Percentiles rank a stretch among this genome's conserved stretches.
Evolutionary conservation across 1,284 basidiomycete species (phyloP).

Genomic region (Puccinia brachypodii): DNA sequence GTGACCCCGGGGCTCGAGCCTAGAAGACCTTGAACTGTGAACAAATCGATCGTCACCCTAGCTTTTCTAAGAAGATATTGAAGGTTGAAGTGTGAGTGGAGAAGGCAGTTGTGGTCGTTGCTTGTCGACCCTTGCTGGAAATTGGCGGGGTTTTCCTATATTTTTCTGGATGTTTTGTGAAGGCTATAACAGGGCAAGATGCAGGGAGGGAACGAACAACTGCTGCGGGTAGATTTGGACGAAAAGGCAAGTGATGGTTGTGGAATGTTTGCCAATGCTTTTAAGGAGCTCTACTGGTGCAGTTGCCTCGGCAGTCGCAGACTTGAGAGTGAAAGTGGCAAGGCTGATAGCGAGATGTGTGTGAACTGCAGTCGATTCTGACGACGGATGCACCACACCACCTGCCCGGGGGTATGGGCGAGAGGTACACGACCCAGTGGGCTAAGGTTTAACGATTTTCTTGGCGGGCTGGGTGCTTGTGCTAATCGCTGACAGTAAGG

Average conservation of each 20-base stretch:
- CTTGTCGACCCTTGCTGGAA: background rate
- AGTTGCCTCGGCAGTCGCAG: background rate
- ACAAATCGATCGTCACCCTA: background rate
- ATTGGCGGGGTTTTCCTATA: background rate
- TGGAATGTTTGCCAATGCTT: background rate
- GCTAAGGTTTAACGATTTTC: slow-evolving; percentile 1
- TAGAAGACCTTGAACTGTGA: background rate
- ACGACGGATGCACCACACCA: slow-evolving; percentile 23
- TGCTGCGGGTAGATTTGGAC: background rate
- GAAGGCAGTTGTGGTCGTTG: background rate
- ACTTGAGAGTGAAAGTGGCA: background rate
- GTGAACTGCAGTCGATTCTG: background rate
- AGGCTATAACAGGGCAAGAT: background rate
- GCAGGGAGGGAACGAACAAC: background rate
- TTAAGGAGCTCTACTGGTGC: background rate
- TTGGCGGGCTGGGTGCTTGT: slow-evolving; percentile 20
- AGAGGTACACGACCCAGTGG: background rate
- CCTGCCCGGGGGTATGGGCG: background rate
- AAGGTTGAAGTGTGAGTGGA: background rate
- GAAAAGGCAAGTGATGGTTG: background rate
- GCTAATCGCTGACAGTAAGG: slow-evolving; percentile 19
- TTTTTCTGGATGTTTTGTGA: background rate
- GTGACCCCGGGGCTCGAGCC: background rate
- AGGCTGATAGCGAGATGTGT: background rate
- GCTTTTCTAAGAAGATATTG: background rate